Base-by-base conservation (phyloP, 306 rosid species). In the Lathyrus aphaca region DNA sequence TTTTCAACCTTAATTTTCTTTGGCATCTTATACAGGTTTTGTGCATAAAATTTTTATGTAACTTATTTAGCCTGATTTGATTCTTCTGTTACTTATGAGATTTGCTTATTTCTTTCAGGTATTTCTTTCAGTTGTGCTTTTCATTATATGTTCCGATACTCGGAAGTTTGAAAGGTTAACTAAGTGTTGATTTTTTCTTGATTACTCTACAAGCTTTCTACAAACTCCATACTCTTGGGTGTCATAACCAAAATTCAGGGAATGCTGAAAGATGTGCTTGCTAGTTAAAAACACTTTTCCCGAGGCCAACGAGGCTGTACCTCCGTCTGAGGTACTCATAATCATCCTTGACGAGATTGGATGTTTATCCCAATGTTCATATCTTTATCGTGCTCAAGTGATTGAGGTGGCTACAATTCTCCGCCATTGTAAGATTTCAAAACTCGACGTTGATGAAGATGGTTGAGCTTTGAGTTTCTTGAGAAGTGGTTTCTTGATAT, bases 201-300 rank as follows among this genome's bases (percentile, higher is more conserved):
- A 27, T 71, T 59, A 50, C 35, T 72, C 68, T 23, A 13, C 69
- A 53, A 77, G 63, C 51, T 5, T 69, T 42, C 62, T 70, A 27
- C 63, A 3, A 38, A 16, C 37, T 45, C 10, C 44, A 13, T 50
- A 51, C 35, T 75, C 59, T 35, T 51, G 46, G 25, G 63, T 64
- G 1, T 64, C 73, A 68, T 60, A 74, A 59, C 77, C 77, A 78
- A 81, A 76, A 21, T 44, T 58, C 64, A 65, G 95, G 97, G 97
- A 90, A 94, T 94, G 98, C 97, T 80, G 98, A 82, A 93, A 90
- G 89, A 94, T 94, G 98, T 87, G 96, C 85, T 77, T 94, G 70
- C 54, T 64, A 59, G 86, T 79, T 35, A 69, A 81, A 74, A 77
- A 42, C 49, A 82, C 83, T 60, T 61, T 84, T 60, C 64, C 65